Conservation (phyloP, 805 yeast genomes). For the Tetrapisispora taiwanensis region DNA sequence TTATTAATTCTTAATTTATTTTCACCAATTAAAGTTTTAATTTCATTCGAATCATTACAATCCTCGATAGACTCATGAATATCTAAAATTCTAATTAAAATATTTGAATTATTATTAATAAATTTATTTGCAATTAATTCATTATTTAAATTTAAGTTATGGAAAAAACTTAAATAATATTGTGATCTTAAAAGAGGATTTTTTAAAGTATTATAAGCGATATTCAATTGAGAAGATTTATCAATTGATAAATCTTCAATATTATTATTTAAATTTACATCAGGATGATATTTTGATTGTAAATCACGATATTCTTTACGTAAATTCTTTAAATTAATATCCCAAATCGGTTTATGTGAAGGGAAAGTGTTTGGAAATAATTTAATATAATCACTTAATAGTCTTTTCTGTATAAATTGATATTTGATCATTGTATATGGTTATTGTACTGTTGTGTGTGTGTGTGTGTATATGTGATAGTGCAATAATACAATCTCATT, state of each 20-base stretch:
- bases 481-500: no score
- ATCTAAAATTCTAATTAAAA: slow-evolving; percentile 70
- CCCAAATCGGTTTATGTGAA: slow-evolving; percentile 57
- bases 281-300: slow-evolving; percentile 80
- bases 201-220: slow-evolving; percentile 62
- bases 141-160: slow-evolving; percentile 44
- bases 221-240: slow-evolving; percentile 49
- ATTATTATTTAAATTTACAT: slow-evolving; percentile 30
- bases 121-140: slow-evolving; percentile 34
- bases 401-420: slow-evolving; percentile 4
- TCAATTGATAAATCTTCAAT: no score
- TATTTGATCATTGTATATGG: no score
- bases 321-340: slow-evolving; percentile 43
- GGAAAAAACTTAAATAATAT: slow-evolving; percentile 37
- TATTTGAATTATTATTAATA: slow-evolving; percentile 38
- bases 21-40: slow-evolving; percentile 40
- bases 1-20: slow-evolving; percentile 47
- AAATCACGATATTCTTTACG: slow-evolving; percentile 65
- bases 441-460: no score
- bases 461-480: no score
- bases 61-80: slow-evolving; percentile 75
- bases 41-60: slow-evolving; percentile 48
- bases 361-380: slow-evolving; percentile 73
- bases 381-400: slow-evolving; percentile 36
- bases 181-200: slow-evolving; percentile 66